Evolutionary conservation across 306 rosid species (phyloP).

Genomic region (Mucuna pruriens): DNA sequence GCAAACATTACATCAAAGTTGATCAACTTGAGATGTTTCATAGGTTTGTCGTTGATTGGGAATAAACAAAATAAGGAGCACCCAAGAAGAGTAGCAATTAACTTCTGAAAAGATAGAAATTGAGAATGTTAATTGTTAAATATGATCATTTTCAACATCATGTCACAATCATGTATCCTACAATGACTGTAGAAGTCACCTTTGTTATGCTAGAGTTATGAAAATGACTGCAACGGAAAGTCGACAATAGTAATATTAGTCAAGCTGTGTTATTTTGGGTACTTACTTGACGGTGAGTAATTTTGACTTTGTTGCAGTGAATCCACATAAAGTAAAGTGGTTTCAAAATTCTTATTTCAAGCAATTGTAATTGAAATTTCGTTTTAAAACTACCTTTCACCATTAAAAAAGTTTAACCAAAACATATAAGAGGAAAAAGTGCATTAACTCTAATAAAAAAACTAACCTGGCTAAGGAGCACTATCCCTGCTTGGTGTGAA

Average conservation of each 20-base stretch:
- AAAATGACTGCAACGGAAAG: neutral
- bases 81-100: constrained; percentile 83
- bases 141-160: neutral
- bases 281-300: neutral
- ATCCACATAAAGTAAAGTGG: neutral
- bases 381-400: no score
- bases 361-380: no score
- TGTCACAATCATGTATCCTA: neutral
- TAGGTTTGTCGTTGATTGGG: constrained; percentile 61
- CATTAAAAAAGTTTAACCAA: no score
- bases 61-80: constrained; percentile 88
- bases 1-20: constrained; percentile 79
- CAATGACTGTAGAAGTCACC: neutral
- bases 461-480: constrained; percentile 79
- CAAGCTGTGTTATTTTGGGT: neutral
- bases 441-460: neutral
- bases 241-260: neutral
- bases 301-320: neutral
- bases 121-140: neutral
- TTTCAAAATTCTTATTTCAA: neutral
- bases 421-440: no score
- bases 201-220: no score
- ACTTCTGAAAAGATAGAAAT: constrained; percentile 66
- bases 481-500: constrained; percentile 73
- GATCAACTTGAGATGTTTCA: constrained; percentile 60